A percentile compares a stretch with the other conserved stretches of the same genome.
These are phyloP conservation scores for Jatropha curcas DNA, from an alignment of 345 rosid genomes.

Conservation along the genomic window DNA sequence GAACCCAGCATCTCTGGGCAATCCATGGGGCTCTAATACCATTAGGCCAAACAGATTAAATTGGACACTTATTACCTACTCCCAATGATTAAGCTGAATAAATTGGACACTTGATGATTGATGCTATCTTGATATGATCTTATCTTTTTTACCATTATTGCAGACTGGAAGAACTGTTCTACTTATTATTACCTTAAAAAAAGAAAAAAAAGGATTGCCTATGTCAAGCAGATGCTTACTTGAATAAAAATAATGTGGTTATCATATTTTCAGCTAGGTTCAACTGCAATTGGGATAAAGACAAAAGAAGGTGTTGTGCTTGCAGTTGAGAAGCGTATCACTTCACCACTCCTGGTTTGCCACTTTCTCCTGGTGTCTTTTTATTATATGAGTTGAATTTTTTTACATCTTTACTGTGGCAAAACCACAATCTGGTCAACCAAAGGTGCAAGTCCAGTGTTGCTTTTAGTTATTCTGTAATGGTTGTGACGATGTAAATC, in stretches of 20 bases:
- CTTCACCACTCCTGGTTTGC: constrained; percentile 80
- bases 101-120: too few species aligned
- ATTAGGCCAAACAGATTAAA: too few species aligned
- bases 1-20: too few species aligned
- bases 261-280: constrained; percentile 66
- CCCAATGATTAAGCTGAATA: too few species aligned
- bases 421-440: not conserved
- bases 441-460: not conserved
- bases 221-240: not conserved
- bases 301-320: constrained; percentile 97
- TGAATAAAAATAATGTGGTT: constrained; percentile 7
- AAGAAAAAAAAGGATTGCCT: not conserved
- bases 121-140: too few species aligned
- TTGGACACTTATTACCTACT: too few species aligned
- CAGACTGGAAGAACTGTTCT: too few species aligned
- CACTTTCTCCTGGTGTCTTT: constrained; percentile 1
- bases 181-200: too few species aligned
- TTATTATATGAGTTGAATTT: not conserved
- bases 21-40: too few species aligned
- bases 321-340: constrained; percentile 97
- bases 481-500: not conserved
- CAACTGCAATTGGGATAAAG: constrained; percentile 93
- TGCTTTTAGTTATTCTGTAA: not conserved
- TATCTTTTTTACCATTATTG: too few species aligned
- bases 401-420: not conserved